Percentiles rank a stretch among this genome's conserved stretches.
Conservation (phyloP, 2,329 filamentous ascomycete species). For the Gnomoniopsis smithogilvyi region DNA sequence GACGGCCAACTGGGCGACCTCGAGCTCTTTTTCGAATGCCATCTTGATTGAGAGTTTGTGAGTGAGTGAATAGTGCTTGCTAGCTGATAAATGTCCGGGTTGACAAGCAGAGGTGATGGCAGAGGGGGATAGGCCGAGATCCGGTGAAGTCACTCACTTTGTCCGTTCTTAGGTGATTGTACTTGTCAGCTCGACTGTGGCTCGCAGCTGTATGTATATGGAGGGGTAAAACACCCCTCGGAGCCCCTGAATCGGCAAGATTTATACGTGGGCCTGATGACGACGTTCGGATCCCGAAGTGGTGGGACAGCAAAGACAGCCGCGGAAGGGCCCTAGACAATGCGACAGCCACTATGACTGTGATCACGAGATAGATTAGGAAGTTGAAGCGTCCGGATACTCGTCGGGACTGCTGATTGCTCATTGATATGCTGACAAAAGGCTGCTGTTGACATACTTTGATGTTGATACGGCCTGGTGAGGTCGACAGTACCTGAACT, state of each 20-base stretch:
- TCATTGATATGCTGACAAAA: neutral
- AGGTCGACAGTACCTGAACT: too few relatives aligned
- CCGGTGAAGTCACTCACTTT: slow-evolving; percentile 3
- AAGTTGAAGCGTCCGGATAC: slow-evolving; percentile 9
- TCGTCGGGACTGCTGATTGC: slow-evolving; percentile 3
- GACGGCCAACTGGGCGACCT: slow-evolving; percentile 82
- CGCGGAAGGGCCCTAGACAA: slow-evolving; percentile 19
- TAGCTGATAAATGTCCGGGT: neutral
- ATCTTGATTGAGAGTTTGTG: slow-evolving; percentile 26
- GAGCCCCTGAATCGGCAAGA: slow-evolving; percentile 10
- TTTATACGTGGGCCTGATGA: slow-evolving; percentile 19
- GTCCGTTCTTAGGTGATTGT: slow-evolving; percentile 1
- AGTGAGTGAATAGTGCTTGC: slow-evolving; percentile 17
- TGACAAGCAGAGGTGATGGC: neutral
- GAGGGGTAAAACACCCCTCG: slow-evolving; percentile 19
- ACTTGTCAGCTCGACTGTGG: neutral
- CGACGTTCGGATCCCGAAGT: slow-evolving; percentile 18
- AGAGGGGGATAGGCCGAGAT: neutral
- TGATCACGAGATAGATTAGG: slow-evolving; percentile 15
- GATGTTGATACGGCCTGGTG: too few relatives aligned
- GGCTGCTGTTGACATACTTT: neutral
- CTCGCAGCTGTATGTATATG: slow-evolving; percentile 3
- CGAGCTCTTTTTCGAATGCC: slow-evolving; percentile 77
- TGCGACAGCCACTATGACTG: slow-evolving; percentile 22
- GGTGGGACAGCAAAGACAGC: slow-evolving; percentile 18